Base-by-base conservation (phyloP, 2,329 filamentous ascomycete species). In the Fusarium mundagurra region DNA sequence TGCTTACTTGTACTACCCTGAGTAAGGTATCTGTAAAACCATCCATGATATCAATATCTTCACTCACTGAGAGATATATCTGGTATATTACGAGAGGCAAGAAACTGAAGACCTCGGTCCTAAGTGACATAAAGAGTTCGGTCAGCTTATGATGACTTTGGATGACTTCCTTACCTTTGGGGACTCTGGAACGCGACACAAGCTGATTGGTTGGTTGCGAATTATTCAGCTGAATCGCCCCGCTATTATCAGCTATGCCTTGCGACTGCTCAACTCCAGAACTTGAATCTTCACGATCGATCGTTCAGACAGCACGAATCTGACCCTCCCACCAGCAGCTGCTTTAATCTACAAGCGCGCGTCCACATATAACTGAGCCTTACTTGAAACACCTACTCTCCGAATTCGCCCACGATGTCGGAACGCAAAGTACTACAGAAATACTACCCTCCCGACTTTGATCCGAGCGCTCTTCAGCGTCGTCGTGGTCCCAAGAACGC, bases 401-500 rank as follows among this genome's bases (percentile, higher is more conserved):
- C 20, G 8, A 36, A 33, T 38, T 39, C 58, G 71, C 33, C 79
- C 84, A 85, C 76, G 78, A 96, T 96, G 94, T 95, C 94, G 76
- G 94, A 97, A 85, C 91, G 94, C 79, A 96, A 96, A 85, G 94
- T 96, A 55, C 87, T 95, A 84, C 78, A 82, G 72, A 90, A 90
- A 81, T 90, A 90, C 82, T 91, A 88, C 78, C 90, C 90, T 84
- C 93, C 83, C 86, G 94, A 98, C 82, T 99, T 98, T 83, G 96
- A 99, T 83, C 96, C 96, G 18, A 91, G 91, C 33, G 92, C 93
- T 78, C 90, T 98, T 83, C 88, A 88, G 33, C 91, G 94, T 24
- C 91, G 90, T 71, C 90, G 89, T 74, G 92, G 86, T 34, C 90
- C 91, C 14, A 95, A 95, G 81, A 86, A 90, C 64, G 88, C 89